A percentile compares a stretch with the other conserved stretches of the same genome.
phyloP scores from a whole-genome alignment of 345 rosid species.

The Rhodamnia argentea region DNA sequence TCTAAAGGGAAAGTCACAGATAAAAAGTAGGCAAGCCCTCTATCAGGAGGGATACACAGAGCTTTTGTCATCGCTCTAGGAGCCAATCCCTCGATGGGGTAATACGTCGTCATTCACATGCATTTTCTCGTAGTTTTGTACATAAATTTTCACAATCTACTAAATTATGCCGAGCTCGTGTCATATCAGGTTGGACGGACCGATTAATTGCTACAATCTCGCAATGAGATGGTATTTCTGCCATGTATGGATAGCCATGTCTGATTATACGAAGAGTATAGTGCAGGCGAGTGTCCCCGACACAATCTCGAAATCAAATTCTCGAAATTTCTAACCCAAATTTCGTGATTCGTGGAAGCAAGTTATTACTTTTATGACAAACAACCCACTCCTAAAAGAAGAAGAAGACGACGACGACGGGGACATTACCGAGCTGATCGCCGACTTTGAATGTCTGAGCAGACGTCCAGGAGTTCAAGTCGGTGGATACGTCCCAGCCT shows the following conservation, averaged over 20 bases:
- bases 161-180: neutral
- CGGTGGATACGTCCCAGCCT: conserved; percentile 79
- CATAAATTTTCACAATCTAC: neutral
- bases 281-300: neutral
- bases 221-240: neutral
- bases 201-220: neutral
- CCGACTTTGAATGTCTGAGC: conserved; percentile 65
- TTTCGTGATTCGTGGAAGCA: neutral
- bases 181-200: neutral
- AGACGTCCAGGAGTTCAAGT: conserved; percentile 67
- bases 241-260: neutral
- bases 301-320: neutral
- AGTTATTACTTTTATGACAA: neutral
- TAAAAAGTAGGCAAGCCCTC: neutral
- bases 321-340: neutral
- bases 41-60: neutral
- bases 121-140: neutral
- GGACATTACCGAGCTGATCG: conserved; percentile 57
- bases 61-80: neutral
- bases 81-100: neutral
- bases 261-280: neutral
- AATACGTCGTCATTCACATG: neutral
- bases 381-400: neutral
- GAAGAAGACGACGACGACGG: neutral
- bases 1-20: neutral